Conservation (phyloP, 768 basidiomycete species). For the Neoboletus subvelutipes region DNA sequence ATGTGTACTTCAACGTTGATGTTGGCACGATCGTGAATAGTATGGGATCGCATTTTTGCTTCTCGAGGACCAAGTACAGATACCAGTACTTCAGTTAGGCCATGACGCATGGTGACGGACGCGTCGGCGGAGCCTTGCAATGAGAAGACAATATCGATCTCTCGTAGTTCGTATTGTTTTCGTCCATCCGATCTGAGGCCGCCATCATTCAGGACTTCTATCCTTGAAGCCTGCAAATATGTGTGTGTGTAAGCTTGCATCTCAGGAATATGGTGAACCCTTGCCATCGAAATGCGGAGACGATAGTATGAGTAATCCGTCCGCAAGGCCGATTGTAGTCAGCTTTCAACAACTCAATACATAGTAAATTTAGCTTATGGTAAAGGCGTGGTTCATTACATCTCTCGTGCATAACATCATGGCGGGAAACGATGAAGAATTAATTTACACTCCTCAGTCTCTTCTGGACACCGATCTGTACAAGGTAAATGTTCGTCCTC, state of each 20-base stretch:
- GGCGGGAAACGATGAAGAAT: slow-evolving; percentile 9
- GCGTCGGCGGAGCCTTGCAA: slow-evolving; percentile 82
- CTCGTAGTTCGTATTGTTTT: slow-evolving; percentile 87
- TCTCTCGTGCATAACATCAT: slow-evolving; percentile 4
- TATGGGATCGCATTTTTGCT: slow-evolving; percentile 74
- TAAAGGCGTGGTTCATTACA: background rate
- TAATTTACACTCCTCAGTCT: slow-evolving; percentile 39
- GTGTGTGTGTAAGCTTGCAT: background rate
- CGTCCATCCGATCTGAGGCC: slow-evolving; percentile 91
- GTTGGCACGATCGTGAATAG: slow-evolving; percentile 82
- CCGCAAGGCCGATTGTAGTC: background rate
- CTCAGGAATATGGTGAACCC: background rate
- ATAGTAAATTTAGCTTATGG: background rate
- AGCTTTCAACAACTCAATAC: background rate
- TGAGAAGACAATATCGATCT: slow-evolving; percentile 74
- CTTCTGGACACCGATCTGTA: slow-evolving; percentile 93
- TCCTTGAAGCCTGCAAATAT: slow-evolving; percentile 42
- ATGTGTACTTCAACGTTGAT: slow-evolving; percentile 89
- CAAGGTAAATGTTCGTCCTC: slow-evolving; percentile 55
- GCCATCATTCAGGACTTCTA: slow-evolving; percentile 82
- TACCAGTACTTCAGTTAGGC: slow-evolving; percentile 84
- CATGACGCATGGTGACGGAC: slow-evolving; percentile 79
- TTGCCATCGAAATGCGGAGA: slow-evolving; percentile 7
- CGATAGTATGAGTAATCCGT: background rate
- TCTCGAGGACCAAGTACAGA: slow-evolving; percentile 94